These are phyloP conservation scores for Neofusicoccum cordaticola DNA, from an alignment of 2,329 filamentous ascomycete genomes.

Conservation along the genomic window DNA sequence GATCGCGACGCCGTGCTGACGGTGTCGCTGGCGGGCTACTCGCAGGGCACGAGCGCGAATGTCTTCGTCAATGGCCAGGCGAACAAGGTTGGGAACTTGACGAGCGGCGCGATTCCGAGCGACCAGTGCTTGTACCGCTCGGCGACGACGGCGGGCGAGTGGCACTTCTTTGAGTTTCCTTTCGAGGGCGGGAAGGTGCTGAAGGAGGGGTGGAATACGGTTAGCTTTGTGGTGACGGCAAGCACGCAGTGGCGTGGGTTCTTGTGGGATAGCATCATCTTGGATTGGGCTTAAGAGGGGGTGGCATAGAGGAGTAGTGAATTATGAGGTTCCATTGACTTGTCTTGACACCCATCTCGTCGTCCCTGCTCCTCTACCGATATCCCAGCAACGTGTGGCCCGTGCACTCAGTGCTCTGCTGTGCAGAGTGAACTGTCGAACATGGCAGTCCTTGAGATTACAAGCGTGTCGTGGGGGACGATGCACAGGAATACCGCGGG, in stretches of 20 bases:
- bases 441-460: neutral
- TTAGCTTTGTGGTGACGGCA: constrained; percentile 38
- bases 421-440: neutral
- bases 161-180: constrained; percentile 45
- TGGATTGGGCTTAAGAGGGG: constrained; percentile 31
- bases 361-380: neutral
- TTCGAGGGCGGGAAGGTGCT: constrained; percentile 29
- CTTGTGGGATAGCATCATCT: constrained; percentile 42
- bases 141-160: constrained; percentile 48
- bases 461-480: neutral
- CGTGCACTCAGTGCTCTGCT: neutral
- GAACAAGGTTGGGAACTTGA: constrained; percentile 41
- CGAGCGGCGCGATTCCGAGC: constrained; percentile 34
- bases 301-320: neutral
- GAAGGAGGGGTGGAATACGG: constrained; percentile 33
- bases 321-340: neutral
- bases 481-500: neutral
- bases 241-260: constrained; percentile 40
- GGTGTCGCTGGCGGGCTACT: constrained; percentile 47
- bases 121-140: constrained; percentile 51
- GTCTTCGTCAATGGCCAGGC: constrained; percentile 42
- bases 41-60: constrained; percentile 39
- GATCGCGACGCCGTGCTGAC: constrained; percentile 32
- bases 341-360: neutral
- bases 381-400: neutral